Evolutionary conservation across 1,284 basidiomycete species (phyloP).

Genomic region (Rhodotorula sp.): DNA sequence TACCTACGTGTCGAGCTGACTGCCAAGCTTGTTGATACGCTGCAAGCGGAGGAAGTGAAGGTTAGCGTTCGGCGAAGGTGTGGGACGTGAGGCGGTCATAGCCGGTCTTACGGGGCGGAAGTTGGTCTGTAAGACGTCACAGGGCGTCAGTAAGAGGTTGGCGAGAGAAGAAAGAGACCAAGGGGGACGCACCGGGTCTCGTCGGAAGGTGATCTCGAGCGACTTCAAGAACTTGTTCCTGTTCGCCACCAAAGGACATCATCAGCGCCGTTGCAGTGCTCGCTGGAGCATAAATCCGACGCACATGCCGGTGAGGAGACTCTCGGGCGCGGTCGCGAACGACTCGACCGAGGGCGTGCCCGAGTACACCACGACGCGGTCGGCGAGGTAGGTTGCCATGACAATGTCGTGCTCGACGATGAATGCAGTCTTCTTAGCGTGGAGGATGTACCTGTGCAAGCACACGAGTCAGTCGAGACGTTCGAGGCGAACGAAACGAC

Average conservation of each 20-base stretch:
- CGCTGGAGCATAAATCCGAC: not conserved
- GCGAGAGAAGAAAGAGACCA: not conserved
- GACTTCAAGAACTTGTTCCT: conserved; percentile 85
- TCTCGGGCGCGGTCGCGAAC: conserved; percentile 31
- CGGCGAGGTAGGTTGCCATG: conserved; percentile 85
- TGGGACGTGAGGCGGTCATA: not conserved
- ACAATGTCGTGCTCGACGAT: conserved; percentile 98
- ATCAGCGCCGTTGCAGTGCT: conserved; percentile 69
- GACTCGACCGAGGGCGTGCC: conserved; percentile 35
- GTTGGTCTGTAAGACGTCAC: conserved; percentile 20
- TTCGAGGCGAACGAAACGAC: not conserved
- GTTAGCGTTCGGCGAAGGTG: conserved; percentile 49
- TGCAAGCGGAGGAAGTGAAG: conserved; percentile 46
- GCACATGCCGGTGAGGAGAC: conserved; percentile 2
- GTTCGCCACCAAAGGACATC: conserved; percentile 64
- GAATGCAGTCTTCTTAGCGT: conserved; percentile 93
- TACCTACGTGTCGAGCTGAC: not conserved
- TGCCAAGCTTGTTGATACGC: conserved; percentile 81
- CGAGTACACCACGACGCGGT: conserved; percentile 79
- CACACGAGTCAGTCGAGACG: not conserved
- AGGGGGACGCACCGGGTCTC: conserved; percentile 64
- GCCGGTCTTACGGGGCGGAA: conserved; percentile 27
- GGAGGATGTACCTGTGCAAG: conserved; percentile 71
- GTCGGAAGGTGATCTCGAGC: conserved; percentile 90
- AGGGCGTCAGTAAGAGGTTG: not conserved